Base-by-base conservation (phyloP, 495 filamentous ascomycete species). In the Podospora pseudopauciseta region DNA sequence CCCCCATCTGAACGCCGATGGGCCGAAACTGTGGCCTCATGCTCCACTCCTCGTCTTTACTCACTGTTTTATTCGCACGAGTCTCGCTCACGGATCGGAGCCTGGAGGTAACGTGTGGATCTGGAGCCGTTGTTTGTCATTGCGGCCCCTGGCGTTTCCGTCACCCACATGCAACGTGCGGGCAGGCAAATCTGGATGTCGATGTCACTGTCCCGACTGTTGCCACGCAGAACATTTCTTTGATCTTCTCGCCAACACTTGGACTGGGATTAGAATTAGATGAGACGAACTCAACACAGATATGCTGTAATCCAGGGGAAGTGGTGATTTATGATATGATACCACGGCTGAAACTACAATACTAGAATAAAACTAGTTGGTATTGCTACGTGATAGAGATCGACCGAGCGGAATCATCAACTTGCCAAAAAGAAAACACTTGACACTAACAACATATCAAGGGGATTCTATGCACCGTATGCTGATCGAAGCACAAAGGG, bases 401-500 rank as follows among this genome's bases (percentile, higher is more conserved):
- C 23, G 23, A 23, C 1, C 23, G 23, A 23, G 23, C 23, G 23
- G 23, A 2, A 23, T 23, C 23, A 23, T 23, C 20, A 23, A 23
- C 23, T 2, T 23, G 23, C 23, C 23, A 1, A 1, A 23, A 23
- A 23, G 0, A 23, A 23, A 1, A 23, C 23, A 23, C 23, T 23
- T 23, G 23, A 23, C 1, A 23, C 23, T 2, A 23, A 23, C 23
- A 23, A 23, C 23, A 23, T 23, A 23, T 23, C 23, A 23, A 23
- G 23, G 23, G 0, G 23, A 23, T 23, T 23, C 23, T 23, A 23
- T 23, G 23, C 23, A 23, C 23, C 23, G 19, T 81, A 80, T 74
- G 85, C 84, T 68, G 80, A 84, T 18, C 86, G 81, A 6, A 86
- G 77, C n/a, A 82, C 78, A 62, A 32, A 32, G 5, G 4, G 30